Conservation (phyloP, 2,329 filamentous ascomycete genomes). For the Beauveria rudraprayagi region DNA sequence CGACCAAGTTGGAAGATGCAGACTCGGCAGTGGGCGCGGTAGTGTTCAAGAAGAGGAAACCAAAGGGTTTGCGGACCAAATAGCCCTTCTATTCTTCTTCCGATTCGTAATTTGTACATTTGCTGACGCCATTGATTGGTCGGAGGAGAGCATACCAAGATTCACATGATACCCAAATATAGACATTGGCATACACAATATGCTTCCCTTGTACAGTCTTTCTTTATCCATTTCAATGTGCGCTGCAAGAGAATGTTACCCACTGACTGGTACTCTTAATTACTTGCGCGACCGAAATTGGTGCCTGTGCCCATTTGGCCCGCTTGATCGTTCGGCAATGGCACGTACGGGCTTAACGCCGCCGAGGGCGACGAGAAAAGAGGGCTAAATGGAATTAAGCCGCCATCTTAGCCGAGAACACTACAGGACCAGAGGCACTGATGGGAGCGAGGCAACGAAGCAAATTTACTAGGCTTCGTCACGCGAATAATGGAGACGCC, state of each 20-base stretch:
- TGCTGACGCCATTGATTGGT: not conserved
- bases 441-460: too few relatives aligned
- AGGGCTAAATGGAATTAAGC: slow-evolving; percentile 7
- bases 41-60: slow-evolving; percentile 74
- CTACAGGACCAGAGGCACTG: not conserved
- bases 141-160: not conserved
- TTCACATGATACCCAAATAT: slow-evolving; percentile 1
- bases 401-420: not conserved
- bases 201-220: not conserved
- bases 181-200: not conserved
- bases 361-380: not conserved
- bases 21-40: slow-evolving; percentile 38
- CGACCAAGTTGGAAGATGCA: slow-evolving; percentile 31
- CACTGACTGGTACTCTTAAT: not conserved
- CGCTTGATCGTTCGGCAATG: not conserved
- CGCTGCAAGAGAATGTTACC: not conserved
- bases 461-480: too few relatives aligned
- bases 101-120: not conserved
- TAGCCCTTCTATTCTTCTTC: not conserved
- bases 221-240: not conserved
- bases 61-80: slow-evolving; percentile 46
- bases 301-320: not conserved
- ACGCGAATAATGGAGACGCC: not conserved
- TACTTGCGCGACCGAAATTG: not conserved
- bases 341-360: not conserved